Evolutionary conservation across 306 rosid species (phyloP), one percentile per base, ranked within the genome.

Genomic region (Carpinus viminea): DNA sequence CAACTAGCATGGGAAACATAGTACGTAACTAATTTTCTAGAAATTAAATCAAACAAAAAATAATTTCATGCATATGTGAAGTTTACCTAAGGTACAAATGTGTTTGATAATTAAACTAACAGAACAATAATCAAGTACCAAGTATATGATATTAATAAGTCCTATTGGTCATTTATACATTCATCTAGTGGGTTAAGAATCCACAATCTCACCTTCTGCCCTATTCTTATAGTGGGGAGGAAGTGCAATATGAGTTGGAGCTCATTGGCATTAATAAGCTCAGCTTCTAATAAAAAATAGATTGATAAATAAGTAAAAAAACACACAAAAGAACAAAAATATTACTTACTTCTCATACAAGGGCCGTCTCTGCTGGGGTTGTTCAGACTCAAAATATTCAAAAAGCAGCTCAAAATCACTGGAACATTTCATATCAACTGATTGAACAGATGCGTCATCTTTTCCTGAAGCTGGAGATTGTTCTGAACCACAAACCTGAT

Each of bases 331-430:
- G 31, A 57, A 74, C 73, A 68, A 74, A 31, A 66, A 55, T 51
- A 72, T 72, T 26, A 62, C 92, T 85, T 82, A 91, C 98, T 84
- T 93, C 68, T 90, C 90, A 79, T 86, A 87, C 61, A 93, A 85
- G 47, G 97, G 91, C 65, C 11, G 85, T 77, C 98, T 90, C 84
- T 83, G 90, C 78, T 89, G 98, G 70, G 98, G 97, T 79, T 79
- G 97, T 61, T 88, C 90, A 68, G 70, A 56, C 85, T 93, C 98
- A 87, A 93, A 93, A 91, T 88, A 93, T 86, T 93, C 98, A 78
- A 88, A 90, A 74, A 91, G 84, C 70, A 90, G 90, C 79, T 91
- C 97, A 34, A 59, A 75, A 71, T 88, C 98, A 77, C 84, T 55
- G 70, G 76, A 68, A 45, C 59, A 74, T 7, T 60, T 55, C 64